These are phyloP conservation scores for Backusella westeae DNA, from an alignment of 192 early-diverging fungal genomes.

Conservation along the genomic window DNA sequence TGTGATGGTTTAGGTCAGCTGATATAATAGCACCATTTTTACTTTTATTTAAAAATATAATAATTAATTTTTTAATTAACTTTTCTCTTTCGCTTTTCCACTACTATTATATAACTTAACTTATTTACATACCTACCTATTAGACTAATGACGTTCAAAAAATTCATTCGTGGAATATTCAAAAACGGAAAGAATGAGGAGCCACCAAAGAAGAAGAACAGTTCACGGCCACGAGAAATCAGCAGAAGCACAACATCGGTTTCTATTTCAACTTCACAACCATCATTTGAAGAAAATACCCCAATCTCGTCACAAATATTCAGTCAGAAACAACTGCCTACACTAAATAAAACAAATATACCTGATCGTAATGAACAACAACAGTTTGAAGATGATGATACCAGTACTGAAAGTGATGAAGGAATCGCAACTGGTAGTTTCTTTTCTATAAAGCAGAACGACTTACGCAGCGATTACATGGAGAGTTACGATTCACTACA, in stretches of 20 bases:
- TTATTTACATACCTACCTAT: not conserved
- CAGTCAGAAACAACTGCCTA: not conserved
- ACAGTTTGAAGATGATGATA: not conserved
- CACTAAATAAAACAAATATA: not conserved
- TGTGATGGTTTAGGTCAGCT: not conserved
- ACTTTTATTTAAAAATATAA: not conserved
- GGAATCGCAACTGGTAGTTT: not conserved
- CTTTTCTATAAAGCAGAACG: not conserved
- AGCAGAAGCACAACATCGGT: not conserved
- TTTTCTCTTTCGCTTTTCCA: constrained; percentile 2
- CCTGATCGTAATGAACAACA: not conserved
- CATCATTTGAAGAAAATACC: not conserved
- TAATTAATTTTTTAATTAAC: not conserved
- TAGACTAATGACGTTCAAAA: not conserved
- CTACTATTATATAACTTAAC: not conserved
- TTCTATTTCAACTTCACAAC: not conserved
- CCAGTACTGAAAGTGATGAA: not conserved
- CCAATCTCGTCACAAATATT: not conserved
- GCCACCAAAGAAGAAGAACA: not conserved
- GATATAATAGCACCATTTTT: not conserved
- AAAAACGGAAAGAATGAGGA: not conserved
- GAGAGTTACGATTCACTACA: not conserved
- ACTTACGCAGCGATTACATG: not conserved
- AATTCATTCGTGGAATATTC: not conserved
- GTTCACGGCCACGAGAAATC: not conserved